Evolutionary conservation across 2,329 filamentous ascomycete genomes (phyloP), one percentile per base, ranked within the genome.

Genomic region (Alternaria dauci): DNA sequence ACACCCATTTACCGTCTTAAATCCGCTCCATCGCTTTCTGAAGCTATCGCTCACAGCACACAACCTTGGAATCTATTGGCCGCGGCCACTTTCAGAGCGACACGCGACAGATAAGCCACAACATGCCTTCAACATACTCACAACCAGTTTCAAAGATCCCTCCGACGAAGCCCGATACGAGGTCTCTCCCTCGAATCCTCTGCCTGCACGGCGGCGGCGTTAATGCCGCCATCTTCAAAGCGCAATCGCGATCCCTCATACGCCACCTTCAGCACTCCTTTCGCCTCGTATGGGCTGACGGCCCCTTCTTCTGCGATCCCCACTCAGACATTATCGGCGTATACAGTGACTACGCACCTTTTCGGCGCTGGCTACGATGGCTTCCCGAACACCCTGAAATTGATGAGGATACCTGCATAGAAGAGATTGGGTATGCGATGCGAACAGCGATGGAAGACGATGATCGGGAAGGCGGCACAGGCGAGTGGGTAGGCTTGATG

Each of bases 141-240:
- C 48, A 52, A 14, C 52, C 57, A 36, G 52, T 38, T 18, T 66
- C 69, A n/a, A 74, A 68, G 25, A 62, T 74, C 47, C 73, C 71
- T 11, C n/a, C 65, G 16, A 63, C 59, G 23, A 67, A 63, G 34
- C 69, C 75, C 9, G 70, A 74, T 58, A 69, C 74, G 25, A 69
- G 43, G 14, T 46, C 55, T 11, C 72, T 83, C 41, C 90, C 90
- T 3, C 88, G 91, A 60, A 87, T 94, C 67, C 88, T 94, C 68
- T 93, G 90, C 78, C 87, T 94, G n/a, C 91, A 94, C 77, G 91
- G 91, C 74, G 91, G 91, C 70, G 91, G 91, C 62, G 88, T 89
- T 65, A 93, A 90, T 71, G 88, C 85, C n/a, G 74, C 83, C 41
- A 87, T 93, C 75, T 93, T 93, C 81, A 81, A 84, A 62, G 76